These are phyloP conservation scores for Phoma sp. DNA, from an alignment of 2,329 filamentous ascomycete genomes.

Conservation along the genomic window DNA sequence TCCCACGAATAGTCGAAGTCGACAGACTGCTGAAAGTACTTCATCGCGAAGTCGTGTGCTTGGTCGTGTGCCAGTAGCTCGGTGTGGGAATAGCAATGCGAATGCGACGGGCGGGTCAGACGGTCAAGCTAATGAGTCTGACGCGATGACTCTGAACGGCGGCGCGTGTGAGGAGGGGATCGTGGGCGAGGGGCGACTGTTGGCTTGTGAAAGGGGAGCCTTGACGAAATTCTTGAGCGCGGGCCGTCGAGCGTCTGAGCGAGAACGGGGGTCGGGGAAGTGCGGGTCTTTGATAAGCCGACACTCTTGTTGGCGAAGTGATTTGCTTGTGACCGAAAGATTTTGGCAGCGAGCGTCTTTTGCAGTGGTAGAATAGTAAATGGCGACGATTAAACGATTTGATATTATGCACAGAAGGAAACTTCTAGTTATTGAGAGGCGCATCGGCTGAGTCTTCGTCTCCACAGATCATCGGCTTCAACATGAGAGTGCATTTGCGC, in stretches of 20 bases:
- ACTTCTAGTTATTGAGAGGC: slow-evolving; percentile 9
- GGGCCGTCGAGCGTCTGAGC: slow-evolving; percentile 16
- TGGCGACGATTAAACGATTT: background rate
- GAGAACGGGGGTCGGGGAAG: slow-evolving; percentile 15
- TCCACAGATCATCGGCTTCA: slow-evolving; percentile 15
- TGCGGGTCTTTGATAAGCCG: slow-evolving; percentile 18
- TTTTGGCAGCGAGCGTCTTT: background rate
- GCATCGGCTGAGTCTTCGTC: background rate
- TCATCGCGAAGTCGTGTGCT: slow-evolving; percentile 64
- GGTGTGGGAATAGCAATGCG: slow-evolving; percentile 5
- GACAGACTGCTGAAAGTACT: slow-evolving; percentile 89
- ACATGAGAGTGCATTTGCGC: slow-evolving; percentile 7
- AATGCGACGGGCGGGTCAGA: slow-evolving; percentile 12
- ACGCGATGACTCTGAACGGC: slow-evolving; percentile 12
- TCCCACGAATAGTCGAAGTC: slow-evolving; percentile 99
- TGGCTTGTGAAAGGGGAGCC: slow-evolving; percentile 16
- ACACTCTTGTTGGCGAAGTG: background rate
- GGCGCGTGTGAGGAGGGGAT: slow-evolving; percentile 15
- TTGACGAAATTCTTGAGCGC: slow-evolving; percentile 22
- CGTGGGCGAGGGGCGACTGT: slow-evolving; percentile 7
- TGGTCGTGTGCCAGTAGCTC: slow-evolving; percentile 23
- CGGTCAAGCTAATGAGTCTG: slow-evolving; percentile 16
- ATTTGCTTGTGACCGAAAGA: slow-evolving; percentile 8
- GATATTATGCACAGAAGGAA: background rate
- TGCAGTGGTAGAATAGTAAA: background rate